phyloP scores from a whole-genome alignment of 2,329 filamentous ascomycete genomes.

The Aureobasidium namibiae region DNA sequence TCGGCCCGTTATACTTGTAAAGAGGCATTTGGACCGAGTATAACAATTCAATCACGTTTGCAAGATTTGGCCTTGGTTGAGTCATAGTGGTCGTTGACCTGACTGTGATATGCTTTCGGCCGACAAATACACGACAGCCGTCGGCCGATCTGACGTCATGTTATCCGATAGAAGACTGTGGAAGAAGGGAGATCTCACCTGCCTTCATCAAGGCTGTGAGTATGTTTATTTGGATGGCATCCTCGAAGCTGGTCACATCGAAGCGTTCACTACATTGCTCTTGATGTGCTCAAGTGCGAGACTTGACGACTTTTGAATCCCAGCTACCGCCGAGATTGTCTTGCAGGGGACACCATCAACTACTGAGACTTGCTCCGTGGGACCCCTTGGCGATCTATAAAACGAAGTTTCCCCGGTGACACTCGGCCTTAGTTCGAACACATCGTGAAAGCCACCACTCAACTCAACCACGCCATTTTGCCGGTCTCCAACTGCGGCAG shows the following conservation, averaged over 20 bases:
- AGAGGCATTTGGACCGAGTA: not conserved
- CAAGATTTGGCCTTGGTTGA: no score
- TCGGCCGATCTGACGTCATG: no score
- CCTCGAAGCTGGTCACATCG: slow-evolving; percentile 42
- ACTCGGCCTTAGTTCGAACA: slow-evolving; percentile 32
- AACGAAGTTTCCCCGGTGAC: slow-evolving; percentile 39
- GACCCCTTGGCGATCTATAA: slow-evolving; percentile 44
- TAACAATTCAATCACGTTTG: no score
- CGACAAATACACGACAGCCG: no score
- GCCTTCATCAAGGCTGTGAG: not conserved
- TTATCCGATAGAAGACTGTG: no score
- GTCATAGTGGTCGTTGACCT: no score
- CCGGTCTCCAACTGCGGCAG: slow-evolving; percentile 38
- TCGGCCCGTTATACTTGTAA: not conserved
- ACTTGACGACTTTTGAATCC: slow-evolving; percentile 41
- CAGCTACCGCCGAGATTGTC: slow-evolving; percentile 44
- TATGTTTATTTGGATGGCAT: slow-evolving; percentile 31
- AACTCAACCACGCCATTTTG: slow-evolving; percentile 41
- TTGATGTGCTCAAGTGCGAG: slow-evolving; percentile 47
- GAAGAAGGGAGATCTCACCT: no score
- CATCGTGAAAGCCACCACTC: slow-evolving; percentile 40
- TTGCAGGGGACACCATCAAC: slow-evolving; percentile 42
- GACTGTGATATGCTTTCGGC: no score
- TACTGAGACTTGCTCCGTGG: slow-evolving; percentile 36
- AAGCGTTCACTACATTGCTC: slow-evolving; percentile 37